These are phyloP conservation scores for Hirsutella thompsonii DNA, from an alignment of 2,329 filamentous ascomycete species.

Conservation along the genomic window DNA sequence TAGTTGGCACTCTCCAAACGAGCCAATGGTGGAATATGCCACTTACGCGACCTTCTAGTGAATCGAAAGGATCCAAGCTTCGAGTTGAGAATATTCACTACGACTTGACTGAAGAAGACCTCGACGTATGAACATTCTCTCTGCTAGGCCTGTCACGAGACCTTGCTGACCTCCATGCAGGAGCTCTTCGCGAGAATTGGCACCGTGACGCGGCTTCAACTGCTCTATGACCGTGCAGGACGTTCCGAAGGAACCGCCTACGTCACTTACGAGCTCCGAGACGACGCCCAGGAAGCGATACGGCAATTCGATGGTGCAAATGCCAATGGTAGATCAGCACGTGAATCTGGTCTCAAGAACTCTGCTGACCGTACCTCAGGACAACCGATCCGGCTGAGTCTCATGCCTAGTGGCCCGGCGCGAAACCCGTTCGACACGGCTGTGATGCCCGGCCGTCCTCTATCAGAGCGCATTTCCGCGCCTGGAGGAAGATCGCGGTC, in stretches of 20 bases:
- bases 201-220: constrained; percentile 51
- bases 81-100: constrained; percentile 87
- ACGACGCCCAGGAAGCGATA: constrained; percentile 64
- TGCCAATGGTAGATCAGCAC: constrained; percentile 49
- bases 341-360: neutral
- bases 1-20: too few species aligned
- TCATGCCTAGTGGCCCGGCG: constrained; percentile 40
- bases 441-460: constrained; percentile 39
- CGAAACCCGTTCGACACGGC: constrained; percentile 46
- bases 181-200: constrained; percentile 73
- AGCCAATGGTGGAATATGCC: too few species aligned
- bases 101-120: constrained; percentile 73
- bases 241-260: constrained; percentile 77
- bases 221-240: constrained; percentile 78
- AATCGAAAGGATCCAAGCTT: constrained; percentile 52
- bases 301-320: constrained; percentile 80
- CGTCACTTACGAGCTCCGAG: constrained; percentile 61
- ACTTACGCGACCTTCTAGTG: constrained; percentile 21
- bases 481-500: constrained; percentile 50
- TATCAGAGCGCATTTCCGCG: constrained; percentile 48
- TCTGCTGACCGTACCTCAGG: constrained; percentile 26
- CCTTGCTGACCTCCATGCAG: constrained; percentile 39
- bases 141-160: neutral
- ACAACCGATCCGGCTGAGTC: constrained; percentile 65
- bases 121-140: constrained; percentile 43